These are phyloP conservation scores for Ogataea trehalophila DNA, from an alignment of 805 yeast genomes.

Conservation along the genomic window DNA sequence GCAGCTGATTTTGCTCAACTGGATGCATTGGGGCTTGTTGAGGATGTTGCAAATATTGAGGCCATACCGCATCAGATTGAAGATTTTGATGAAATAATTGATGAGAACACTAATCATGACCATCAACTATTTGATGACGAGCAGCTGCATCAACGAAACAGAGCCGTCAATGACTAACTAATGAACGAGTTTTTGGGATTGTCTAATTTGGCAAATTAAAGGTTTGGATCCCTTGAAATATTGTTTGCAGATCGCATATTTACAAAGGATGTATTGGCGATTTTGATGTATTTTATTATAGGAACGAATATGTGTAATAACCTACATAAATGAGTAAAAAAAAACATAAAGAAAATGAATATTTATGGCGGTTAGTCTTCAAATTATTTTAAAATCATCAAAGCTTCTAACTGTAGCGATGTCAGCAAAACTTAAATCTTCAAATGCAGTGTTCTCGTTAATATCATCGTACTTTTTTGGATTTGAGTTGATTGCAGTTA, in stretches of 20 bases:
- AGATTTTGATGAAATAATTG: background rate
- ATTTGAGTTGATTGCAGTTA: constrained; percentile 3
- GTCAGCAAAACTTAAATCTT: constrained; percentile 18
- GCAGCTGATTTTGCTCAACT: background rate
- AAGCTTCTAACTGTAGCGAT: constrained; percentile 13
- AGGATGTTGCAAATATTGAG: too few relatives aligned
- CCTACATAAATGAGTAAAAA: background rate
- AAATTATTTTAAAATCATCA: constrained; percentile 1
- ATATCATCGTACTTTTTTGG: constrained; percentile 3
- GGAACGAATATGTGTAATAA: background rate
- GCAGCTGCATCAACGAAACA: too few relatives aligned
- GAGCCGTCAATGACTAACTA: too few relatives aligned
- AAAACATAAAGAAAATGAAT: background rate
- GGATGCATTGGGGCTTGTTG: background rate
- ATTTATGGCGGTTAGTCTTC: background rate
- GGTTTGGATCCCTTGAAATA: too few relatives aligned
- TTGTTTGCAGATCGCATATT: too few relatives aligned
- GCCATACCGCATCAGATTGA: background rate
- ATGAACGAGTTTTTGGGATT: too few relatives aligned
- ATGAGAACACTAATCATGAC: background rate
- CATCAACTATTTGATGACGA: background rate
- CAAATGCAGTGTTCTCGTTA: constrained; percentile 13
- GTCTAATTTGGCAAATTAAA: too few relatives aligned
- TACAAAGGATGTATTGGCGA: too few relatives aligned
- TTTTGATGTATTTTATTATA: too few relatives aligned